Conservation (phyloP, 2,329 filamentous ascomycete genomes). For the Botrytis byssoidea region DNA sequence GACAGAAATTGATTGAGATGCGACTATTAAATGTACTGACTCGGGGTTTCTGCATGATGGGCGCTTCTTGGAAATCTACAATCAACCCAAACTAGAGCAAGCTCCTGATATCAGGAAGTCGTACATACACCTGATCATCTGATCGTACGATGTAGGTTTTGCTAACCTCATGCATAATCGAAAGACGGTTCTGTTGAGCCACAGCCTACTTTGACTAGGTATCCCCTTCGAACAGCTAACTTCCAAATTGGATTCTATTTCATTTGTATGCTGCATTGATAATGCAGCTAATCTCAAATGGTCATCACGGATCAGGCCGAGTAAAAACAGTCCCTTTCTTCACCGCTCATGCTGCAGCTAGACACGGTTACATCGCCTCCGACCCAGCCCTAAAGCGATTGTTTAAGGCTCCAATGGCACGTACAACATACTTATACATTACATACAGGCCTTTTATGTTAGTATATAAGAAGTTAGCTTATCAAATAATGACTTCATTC, state of each 20-base stretch:
- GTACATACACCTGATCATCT: not conserved
- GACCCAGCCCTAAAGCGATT: not conserved
- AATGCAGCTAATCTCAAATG: not conserved
- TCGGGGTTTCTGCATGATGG: not conserved
- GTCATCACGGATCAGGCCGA: not conserved
- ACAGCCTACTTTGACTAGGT: not conserved
- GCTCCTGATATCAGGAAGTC: not conserved
- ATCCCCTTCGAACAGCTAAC: not conserved
- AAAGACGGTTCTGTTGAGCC: not conserved
- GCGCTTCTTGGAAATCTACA: not conserved
- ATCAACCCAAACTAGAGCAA: not conserved
- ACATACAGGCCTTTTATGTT: not conserved
- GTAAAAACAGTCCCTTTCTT: not conserved
- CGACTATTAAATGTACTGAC: not conserved
- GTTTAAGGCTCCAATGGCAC: not conserved
- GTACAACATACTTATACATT: not conserved
- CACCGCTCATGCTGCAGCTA: not conserved
- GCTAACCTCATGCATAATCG: not conserved
- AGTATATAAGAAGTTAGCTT: not conserved
- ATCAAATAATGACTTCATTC: conserved; percentile 6
- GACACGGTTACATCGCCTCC: not conserved
- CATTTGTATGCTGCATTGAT: not conserved
- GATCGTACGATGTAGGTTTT: not conserved
- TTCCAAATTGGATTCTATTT: not conserved
- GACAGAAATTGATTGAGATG: not conserved